Percentiles rank a stretch among this genome's conserved stretches.
Conservation (phyloP, 805 yeast species). For the Saccharomycopsis capsularis region DNA sequence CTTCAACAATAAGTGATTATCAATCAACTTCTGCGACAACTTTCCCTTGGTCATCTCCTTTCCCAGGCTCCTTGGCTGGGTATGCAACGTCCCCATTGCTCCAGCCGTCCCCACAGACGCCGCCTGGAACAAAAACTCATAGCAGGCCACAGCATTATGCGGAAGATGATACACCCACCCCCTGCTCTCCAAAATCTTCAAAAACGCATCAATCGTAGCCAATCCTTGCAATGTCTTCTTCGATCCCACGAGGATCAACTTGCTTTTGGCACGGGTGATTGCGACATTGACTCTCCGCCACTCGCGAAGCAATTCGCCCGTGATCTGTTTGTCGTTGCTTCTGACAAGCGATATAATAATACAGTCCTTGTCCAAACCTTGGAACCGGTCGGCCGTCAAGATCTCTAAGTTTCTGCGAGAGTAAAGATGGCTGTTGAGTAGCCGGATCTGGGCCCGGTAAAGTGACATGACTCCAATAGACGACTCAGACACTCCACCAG, state of each 20-base stretch:
- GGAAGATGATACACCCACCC: slow-evolving; percentile 64
- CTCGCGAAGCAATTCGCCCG: slow-evolving; percentile 77
- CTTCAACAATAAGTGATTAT: slow-evolving; percentile 16
- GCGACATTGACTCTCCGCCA: slow-evolving; percentile 94
- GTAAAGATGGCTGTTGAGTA: slow-evolving; percentile 32
- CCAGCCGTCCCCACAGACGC: not conserved
- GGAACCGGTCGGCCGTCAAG: slow-evolving; percentile 91
- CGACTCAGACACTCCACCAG: slow-evolving; percentile 51
- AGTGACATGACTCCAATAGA: slow-evolving; percentile 85
- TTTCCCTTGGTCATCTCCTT: not conserved
- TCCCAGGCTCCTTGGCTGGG: not conserved
- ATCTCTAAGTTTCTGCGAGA: slow-evolving; percentile 47
- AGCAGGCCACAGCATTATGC: slow-evolving; percentile 33
- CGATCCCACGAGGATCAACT: slow-evolving; percentile 80
- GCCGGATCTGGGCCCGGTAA: slow-evolving; percentile 70
- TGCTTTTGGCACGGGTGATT: slow-evolving; percentile 81
- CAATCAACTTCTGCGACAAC: slow-evolving; percentile 15
- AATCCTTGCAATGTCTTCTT: slow-evolving; percentile 48
- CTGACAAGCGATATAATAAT: slow-evolving; percentile 85
- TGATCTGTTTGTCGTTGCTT: slow-evolving; percentile 55
- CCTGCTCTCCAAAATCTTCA: slow-evolving; percentile 46
- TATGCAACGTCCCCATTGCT: no score
- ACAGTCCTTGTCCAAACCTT: slow-evolving; percentile 93
- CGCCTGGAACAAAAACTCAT: slow-evolving; percentile 26
- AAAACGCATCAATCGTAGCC: slow-evolving; percentile 50